Base-by-base conservation (phyloP, 2,329 filamentous ascomycete species). In the Huntiella savannae region DNA sequence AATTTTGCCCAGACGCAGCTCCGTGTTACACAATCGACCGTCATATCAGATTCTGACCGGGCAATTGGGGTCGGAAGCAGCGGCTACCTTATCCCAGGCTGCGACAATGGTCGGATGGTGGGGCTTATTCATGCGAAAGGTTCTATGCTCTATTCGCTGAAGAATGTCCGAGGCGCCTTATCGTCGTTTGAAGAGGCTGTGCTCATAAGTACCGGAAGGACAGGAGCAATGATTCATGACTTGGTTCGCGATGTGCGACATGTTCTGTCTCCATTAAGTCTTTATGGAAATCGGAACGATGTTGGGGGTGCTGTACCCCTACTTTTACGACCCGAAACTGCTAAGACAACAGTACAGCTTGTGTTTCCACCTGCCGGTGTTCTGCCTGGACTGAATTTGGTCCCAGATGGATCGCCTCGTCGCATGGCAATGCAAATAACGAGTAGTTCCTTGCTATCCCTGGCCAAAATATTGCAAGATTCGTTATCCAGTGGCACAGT, bases 381-480 rank as follows among this genome's bases (percentile, higher is more conserved):
- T 50, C 70, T 95, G 4, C 87, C 87, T 2, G 91, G 91, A 0
- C 67, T 98, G 8, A 70, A 71, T 45, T 73, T 77, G 59, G 73
- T 93, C 3, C 65, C 76, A 1, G 76, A 84, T 39, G 79, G 78
- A 8, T 67, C 79, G 38, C 74, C 83, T 12, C 77, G 77, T 53
- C 82, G 79, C 56, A 82, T 85, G 5, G 87, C 86, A 2, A 71
- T 94, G 17, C 86, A 87, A 10, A 96, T 87, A 1, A 95, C 87
- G 0, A 96, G 91, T 60, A 98, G 98, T 58, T 92, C 88, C 0
- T 67, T 98, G 13, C 69, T 98, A 2, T 98, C 91, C 0, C 66
- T 98, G 36, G 91, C 91, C 16, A 98, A 98, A 61, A 98, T 98
- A 33, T 93, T 94, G 53, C 91, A 98, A 60, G 91, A 98, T 63